Percentiles rank a stretch among this genome's conserved stretches.
Evolutionary conservation across 2,329 filamentous ascomycete species (phyloP).

Genomic region (Alternaria angustiovoidea): DNA sequence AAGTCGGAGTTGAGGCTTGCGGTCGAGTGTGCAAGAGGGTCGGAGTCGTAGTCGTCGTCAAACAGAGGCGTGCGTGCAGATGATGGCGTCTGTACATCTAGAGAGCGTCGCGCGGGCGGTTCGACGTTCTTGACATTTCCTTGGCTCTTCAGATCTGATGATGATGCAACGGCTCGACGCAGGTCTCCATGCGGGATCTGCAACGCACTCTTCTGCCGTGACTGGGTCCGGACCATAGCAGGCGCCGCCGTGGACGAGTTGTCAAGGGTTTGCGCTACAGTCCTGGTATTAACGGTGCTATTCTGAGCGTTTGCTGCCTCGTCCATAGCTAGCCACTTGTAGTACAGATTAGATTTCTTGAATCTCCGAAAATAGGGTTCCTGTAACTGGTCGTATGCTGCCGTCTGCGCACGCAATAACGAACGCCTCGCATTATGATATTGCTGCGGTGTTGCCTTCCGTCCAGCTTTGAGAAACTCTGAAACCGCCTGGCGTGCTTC

Average conservation of each 20-base stretch:
- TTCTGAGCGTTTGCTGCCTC: conserved; percentile 61
- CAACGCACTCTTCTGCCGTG: conserved; percentile 52
- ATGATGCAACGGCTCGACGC: conserved; percentile 67
- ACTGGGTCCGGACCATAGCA: conserved; percentile 56
- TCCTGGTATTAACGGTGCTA: conserved; percentile 36
- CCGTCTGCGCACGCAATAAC: conserved; percentile 82
- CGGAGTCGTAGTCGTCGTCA: conserved; percentile 80
- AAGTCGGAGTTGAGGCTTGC: conserved; percentile 78
- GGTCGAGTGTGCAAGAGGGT: conserved; percentile 77
- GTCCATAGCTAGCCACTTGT: conserved; percentile 92
- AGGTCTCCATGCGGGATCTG: conserved; percentile 59
- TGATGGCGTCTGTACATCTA: conserved; percentile 68
- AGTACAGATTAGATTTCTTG: conserved; percentile 92
- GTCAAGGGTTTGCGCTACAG: conserved; percentile 39
- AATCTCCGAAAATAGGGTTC: conserved; percentile 82
- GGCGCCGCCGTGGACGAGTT: conserved; percentile 39
- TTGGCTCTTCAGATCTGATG: conserved; percentile 64
- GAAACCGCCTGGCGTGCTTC: conserved; percentile 74
- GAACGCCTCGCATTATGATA: conserved; percentile 84
- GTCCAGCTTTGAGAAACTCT: conserved; percentile 80
- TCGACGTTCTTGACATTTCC: conserved; percentile 56
- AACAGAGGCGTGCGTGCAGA: conserved; percentile 67
- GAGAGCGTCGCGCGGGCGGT: conserved; percentile 67
- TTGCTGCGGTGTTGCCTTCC: conserved; percentile 76
- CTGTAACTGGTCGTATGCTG: conserved; percentile 84